Evolutionary conservation across 2,329 filamentous ascomycete species (phyloP).

Genomic region (Fusarium equiseti): DNA sequence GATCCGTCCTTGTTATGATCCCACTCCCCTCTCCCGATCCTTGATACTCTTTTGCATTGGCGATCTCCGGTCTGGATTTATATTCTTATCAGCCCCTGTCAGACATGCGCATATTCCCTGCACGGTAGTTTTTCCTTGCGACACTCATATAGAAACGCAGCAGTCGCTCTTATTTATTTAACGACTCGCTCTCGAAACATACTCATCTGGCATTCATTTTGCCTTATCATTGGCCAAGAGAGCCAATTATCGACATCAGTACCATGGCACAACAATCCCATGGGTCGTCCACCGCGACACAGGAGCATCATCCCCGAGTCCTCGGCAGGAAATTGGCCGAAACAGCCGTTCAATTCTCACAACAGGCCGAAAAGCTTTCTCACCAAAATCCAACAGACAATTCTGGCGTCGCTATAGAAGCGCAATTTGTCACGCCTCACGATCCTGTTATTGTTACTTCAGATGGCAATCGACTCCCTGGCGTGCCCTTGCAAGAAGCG

Average conservation of each 20-base stretch:
- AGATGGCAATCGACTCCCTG: constrained; percentile 74
- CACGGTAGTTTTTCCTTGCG: constrained; percentile 13
- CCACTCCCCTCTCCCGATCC: constrained; percentile 18
- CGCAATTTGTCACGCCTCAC: constrained; percentile 74
- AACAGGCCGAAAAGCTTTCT: constrained; percentile 71
- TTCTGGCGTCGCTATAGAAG: constrained; percentile 67
- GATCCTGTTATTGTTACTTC: constrained; percentile 78
- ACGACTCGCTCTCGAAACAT: not conserved
- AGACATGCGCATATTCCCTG: constrained; percentile 25
- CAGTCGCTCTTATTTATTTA: not conserved
- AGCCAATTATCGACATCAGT: not conserved
- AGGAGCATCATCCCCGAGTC: constrained; percentile 21
- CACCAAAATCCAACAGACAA: constrained; percentile 51
- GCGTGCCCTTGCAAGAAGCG: constrained; percentile 77
- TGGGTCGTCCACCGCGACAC: constrained; percentile 18
- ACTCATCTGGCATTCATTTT: not conserved
- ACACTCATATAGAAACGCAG: not conserved
- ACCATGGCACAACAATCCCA: constrained; percentile 34
- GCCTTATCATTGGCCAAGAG: not conserved
- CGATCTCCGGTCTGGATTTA: constrained; percentile 14
- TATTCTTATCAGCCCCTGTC: constrained; percentile 4
- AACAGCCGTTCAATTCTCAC: constrained; percentile 67
- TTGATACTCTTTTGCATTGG: constrained; percentile 7
- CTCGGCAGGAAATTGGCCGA: constrained; percentile 50
- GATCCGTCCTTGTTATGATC: constrained; percentile 24